A percentile compares a stretch with the other conserved stretches of the same genome.
Conservation (phyloP, 768 basidiomycete species). For the Leccinellum luteum region DNA sequence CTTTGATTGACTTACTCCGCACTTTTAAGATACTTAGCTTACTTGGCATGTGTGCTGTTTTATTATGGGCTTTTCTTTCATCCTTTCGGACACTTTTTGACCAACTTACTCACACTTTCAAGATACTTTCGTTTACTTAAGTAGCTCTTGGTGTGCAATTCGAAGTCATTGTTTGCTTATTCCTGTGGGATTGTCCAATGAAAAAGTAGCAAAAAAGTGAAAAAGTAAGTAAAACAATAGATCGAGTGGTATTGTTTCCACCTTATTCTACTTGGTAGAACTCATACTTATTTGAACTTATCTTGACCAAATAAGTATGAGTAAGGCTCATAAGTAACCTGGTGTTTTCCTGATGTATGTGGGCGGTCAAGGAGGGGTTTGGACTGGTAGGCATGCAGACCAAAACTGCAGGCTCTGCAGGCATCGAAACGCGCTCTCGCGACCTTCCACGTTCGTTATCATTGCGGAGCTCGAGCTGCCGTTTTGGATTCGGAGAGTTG, state of each 20-base stretch:
- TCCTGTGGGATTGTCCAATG: neutral
- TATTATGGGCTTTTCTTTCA: too few relatives aligned
- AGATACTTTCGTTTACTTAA: neutral
- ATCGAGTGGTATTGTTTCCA: neutral
- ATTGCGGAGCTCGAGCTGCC: conserved; percentile 57
- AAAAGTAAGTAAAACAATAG: neutral
- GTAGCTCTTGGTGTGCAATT: neutral
- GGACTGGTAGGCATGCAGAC: conserved; percentile 20
- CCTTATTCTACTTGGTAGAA: neutral
- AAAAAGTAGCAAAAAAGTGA: neutral
- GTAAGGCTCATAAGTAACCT: neutral
- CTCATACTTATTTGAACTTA: neutral
- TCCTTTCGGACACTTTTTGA: neutral
- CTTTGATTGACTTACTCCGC: too few relatives aligned
- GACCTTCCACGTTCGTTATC: conserved; percentile 22
- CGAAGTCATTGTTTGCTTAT: neutral
- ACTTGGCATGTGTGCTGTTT: too few relatives aligned
- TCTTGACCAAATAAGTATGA: neutral
- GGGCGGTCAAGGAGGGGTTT: conserved; percentile 44
- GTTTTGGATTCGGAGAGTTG: conserved; percentile 54
- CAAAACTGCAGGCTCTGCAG: neutral
- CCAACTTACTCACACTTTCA: neutral
- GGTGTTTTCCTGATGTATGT: conserved; percentile 10
- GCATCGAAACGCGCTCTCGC: neutral
- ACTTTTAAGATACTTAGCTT: too few relatives aligned